Percentiles rank a stretch among this genome's conserved stretches.
phyloP scores from a whole-genome alignment of 2,329 filamentous ascomycete genomes.

The Proliferodiscus dingleyae region DNA sequence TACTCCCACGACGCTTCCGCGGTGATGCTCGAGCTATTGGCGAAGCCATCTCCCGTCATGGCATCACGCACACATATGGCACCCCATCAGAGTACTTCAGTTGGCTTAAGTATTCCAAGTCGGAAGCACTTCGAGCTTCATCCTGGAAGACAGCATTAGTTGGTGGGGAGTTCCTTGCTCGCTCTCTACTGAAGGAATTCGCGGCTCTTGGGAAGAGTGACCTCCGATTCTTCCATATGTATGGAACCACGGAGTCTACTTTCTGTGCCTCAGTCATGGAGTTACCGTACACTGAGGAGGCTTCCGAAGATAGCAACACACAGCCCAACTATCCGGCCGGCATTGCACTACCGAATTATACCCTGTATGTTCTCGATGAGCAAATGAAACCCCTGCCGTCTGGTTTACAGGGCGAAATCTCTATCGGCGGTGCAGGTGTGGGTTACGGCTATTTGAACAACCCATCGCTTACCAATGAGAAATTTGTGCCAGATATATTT shows the following conservation, averaged over 20 bases:
- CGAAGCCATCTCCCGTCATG: slow-evolving; percentile 2
- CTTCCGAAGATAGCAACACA: slow-evolving; percentile 13
- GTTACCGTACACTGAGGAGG: slow-evolving; percentile 7
- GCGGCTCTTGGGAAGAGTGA: slow-evolving; percentile 15
- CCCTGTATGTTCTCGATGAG: slow-evolving; percentile 36
- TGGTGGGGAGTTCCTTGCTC: slow-evolving; percentile 26
- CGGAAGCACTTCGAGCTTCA: background rate
- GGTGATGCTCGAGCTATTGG: slow-evolving; percentile 8
- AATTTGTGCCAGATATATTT: slow-evolving; percentile 6
- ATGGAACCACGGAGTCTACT: slow-evolving; percentile 13
- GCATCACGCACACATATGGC: slow-evolving; percentile 6
- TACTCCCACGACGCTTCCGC: background rate
- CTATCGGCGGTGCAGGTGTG: slow-evolving; percentile 29
- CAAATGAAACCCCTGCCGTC: slow-evolving; percentile 33
- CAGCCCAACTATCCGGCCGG: slow-evolving; percentile 4
- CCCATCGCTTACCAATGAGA: slow-evolving; percentile 9
- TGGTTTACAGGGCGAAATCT: slow-evolving; percentile 39
- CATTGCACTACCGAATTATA: slow-evolving; percentile 11
- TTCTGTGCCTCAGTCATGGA: background rate
- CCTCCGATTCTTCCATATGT: slow-evolving; percentile 11
- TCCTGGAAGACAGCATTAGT: slow-evolving; percentile 19
- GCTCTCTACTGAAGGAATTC: slow-evolving; percentile 21
- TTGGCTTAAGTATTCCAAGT: slow-evolving; percentile 8
- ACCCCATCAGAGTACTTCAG: slow-evolving; percentile 13
- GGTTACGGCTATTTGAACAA: slow-evolving; percentile 19